These are phyloP conservation scores for Rhodotorula sp. DNA, from an alignment of 1,284 basidiomycete species.

Conservation along the genomic window DNA sequence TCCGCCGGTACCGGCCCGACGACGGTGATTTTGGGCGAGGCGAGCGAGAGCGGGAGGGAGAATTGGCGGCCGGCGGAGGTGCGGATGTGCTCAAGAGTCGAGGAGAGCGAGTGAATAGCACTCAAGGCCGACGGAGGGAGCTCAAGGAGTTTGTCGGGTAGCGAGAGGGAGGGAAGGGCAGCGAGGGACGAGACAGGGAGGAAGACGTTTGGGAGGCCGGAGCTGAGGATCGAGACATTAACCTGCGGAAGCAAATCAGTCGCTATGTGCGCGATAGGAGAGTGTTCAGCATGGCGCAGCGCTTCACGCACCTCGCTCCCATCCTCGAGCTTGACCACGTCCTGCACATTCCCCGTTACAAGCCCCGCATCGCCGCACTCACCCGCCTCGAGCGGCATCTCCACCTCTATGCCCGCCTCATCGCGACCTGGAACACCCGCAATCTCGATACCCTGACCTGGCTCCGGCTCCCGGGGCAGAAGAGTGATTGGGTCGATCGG, in stretches of 20 bases:
- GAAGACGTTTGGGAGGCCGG: constrained; percentile 38
- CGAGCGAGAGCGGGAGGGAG: constrained; percentile 30
- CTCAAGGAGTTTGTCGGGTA: constrained; percentile 17
- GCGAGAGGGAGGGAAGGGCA: neutral
- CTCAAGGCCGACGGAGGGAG: constrained; percentile 12
- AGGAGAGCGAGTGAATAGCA: constrained; percentile 8
- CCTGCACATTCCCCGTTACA: constrained; percentile 21
- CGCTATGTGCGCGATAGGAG: too few species aligned
- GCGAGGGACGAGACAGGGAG: constrained; percentile 25
- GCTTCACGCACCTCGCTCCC: constrained; percentile 13
- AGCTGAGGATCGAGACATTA: constrained; percentile 26
- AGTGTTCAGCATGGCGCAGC: too few species aligned
- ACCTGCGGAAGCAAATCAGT: neutral
- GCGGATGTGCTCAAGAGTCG: constrained; percentile 24
- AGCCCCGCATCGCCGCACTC: constrained; percentile 4
- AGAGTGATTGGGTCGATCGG: constrained; percentile 35
- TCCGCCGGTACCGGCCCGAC: constrained; percentile 4
- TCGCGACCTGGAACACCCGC: constrained; percentile 35
- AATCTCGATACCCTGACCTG: constrained; percentile 27
- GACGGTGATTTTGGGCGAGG: constrained; percentile 36
- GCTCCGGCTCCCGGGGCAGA: constrained; percentile 23
- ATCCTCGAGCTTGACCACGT: constrained; percentile 22
- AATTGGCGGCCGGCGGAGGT: constrained; percentile 7
- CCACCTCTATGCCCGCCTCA: constrained; percentile 32
- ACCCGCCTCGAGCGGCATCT: constrained; percentile 30